A percentile compares a stretch with the other conserved stretches of the same genome.
phyloP scores from a whole-genome alignment of 2,329 filamentous ascomycete genomes.

The Alternaria postmessia region DNA sequence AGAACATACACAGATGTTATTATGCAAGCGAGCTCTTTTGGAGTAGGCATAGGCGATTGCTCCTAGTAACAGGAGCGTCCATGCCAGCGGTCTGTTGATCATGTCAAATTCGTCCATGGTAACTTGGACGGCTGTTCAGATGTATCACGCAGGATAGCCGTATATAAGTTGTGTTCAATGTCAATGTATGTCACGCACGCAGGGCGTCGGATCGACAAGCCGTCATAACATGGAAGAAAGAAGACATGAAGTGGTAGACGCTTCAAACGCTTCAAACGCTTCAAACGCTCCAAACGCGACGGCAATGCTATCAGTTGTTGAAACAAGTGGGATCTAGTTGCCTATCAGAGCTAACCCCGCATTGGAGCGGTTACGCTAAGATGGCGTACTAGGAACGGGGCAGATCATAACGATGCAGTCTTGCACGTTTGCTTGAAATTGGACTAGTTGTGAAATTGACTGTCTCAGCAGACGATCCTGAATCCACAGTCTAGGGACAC shows the following conservation, averaged over 20 bases:
- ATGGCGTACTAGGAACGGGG: not conserved
- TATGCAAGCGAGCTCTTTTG: not conserved
- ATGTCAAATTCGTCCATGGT: not conserved
- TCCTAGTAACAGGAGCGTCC: not conserved
- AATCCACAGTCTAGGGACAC: not conserved
- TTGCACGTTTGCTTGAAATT: not conserved
- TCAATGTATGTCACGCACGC: not conserved
- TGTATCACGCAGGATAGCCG: not conserved
- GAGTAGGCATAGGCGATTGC: not conserved
- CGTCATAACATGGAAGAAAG: not conserved
- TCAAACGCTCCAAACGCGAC: not conserved
- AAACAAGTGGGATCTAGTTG: constrained; percentile 7
- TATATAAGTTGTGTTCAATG: not conserved
- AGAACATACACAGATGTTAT: not conserved
- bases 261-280: not conserved
- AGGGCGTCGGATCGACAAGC: not conserved
- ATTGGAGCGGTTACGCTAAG: constrained; percentile 12
- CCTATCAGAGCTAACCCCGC: constrained; percentile 15
- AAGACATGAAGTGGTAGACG: not conserved
- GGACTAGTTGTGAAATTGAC: not conserved
- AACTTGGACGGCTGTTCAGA: not conserved
- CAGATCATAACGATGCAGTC: not conserved
- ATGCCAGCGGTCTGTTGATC: not conserved
- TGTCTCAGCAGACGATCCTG: not conserved
- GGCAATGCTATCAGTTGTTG: not conserved